Evolutionary conservation across 768 basidiomycete species (phyloP).

Genomic region (Russula sp.): DNA sequence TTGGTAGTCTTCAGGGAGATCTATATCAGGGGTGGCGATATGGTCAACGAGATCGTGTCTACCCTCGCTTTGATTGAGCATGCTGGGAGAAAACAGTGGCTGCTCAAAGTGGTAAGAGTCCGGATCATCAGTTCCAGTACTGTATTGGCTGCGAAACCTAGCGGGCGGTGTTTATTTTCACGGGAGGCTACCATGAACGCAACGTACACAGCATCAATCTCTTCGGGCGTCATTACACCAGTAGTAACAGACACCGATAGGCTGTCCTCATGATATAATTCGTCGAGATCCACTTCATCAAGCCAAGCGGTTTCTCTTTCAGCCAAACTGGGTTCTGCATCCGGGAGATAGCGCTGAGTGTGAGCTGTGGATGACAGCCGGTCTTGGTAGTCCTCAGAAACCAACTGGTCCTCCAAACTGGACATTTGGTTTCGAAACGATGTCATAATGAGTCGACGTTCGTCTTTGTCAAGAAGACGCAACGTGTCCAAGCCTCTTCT

Average conservation of each 20-base stretch:
- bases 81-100: background rate
- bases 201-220: slow-evolving; percentile 7
- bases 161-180: background rate
- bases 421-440: slow-evolving; percentile 24
- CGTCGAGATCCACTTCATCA: slow-evolving; percentile 3
- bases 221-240: background rate
- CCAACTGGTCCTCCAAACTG: background rate
- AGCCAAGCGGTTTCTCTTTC: background rate
- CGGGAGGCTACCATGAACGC: background rate
- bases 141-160: slow-evolving; percentile 3
- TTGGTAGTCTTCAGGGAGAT: slow-evolving; percentile 7
- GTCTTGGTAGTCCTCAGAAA: background rate
- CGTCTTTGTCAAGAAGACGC: slow-evolving; percentile 13
- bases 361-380: background rate
- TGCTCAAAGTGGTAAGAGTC: background rate
- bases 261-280: background rate
- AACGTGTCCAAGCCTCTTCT: slow-evolving; percentile 21
- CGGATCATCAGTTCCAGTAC: slow-evolving; percentile 1
- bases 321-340: background rate
- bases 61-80: slow-evolving; percentile 27
- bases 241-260: background rate
- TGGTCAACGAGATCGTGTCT: slow-evolving; percentile 41
- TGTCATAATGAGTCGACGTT: slow-evolving; percentile 29
- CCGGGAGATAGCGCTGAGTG: background rate
- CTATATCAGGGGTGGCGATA: background rate